Evolutionary conservation across 2,329 filamentous ascomycete species (phyloP).

Genomic region (Coniochaeta sp.): DNA sequence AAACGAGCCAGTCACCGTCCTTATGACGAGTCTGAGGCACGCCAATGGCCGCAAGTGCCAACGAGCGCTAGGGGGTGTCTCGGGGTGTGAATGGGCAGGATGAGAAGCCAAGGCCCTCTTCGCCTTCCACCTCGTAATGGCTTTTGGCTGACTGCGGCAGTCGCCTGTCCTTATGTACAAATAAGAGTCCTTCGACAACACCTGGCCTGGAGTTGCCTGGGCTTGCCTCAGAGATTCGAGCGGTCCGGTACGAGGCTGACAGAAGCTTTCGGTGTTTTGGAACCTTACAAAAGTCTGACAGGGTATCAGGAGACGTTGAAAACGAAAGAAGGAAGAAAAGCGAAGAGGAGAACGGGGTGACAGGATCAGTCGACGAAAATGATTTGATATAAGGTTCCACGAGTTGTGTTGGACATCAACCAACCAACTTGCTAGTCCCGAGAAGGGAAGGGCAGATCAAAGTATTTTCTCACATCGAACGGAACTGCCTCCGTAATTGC

Average conservation of each 20-base stretch:
- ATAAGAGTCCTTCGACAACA: not conserved
- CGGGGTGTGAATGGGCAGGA: slow-evolving; percentile 24
- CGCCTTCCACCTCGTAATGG: slow-evolving; percentile 8
- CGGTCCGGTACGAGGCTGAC: not conserved
- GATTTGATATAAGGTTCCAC: slow-evolving; percentile 2
- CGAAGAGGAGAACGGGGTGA: not conserved
- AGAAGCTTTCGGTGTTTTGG: not conserved
- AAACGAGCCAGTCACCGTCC: slow-evolving; percentile 31
- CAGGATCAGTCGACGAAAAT: not conserved
- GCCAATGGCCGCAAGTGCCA: slow-evolving; percentile 27
- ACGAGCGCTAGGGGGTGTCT: slow-evolving; percentile 25
- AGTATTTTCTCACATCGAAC: not conserved
- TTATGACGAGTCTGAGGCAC: slow-evolving; percentile 23
- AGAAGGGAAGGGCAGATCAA: not conserved
- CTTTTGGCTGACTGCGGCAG: not conserved
- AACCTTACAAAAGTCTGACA: not conserved
- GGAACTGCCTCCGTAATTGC: not conserved
- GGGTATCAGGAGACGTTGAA: not conserved
- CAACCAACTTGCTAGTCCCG: not conserved
- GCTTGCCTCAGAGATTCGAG: not conserved
- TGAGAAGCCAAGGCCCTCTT: slow-evolving; percentile 19
- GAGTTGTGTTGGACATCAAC: slow-evolving; percentile 1
- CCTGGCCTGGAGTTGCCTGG: not conserved
- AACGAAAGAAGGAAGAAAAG: not conserved
- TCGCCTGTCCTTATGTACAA: not conserved